Evolutionary conservation across 345 rosid genomes (phyloP), one percentile per base, ranked within the genome.

Genomic region (Physaria fendleri): DNA sequence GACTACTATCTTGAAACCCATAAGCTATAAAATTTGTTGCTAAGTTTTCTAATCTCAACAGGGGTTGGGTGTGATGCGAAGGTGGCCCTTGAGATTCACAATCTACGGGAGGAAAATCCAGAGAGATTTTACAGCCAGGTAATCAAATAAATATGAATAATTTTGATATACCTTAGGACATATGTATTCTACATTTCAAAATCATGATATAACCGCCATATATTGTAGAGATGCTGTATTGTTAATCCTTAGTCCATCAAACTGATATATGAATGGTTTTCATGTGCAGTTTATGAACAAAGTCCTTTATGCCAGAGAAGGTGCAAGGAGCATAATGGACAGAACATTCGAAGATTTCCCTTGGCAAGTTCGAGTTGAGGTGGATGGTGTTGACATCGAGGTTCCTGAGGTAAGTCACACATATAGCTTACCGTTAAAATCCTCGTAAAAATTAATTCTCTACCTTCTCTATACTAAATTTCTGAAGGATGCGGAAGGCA

Each of bases 51-150:
- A 22, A 48, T 56, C 32, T 70, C 43, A 22, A 44, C 75, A 87
- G 97, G 95, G 50, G 67, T 85, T 52, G 97, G 95, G 5, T 90
- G 90, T 75, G 97, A 90, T 76, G 97, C 97, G 4, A 87, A 85
- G 84, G 90, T 90, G 21, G 95, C 95, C 48, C 71, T 85, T 66
- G 95, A 90, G 59, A 87, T 87, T 65, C 95, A 87, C 77, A 80
- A 81, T 62, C 69, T 83, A 56, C 81, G 93, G 38, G 93, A 87
- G 75, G 93, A 85, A 74, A 85, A 87, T 69, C 95, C 88, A 13
- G 95, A 90, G 53, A 83, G 79, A 69, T 90, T 85, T 56, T 83
- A 83, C 63, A 87, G 78, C 66, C 95, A 87, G 90, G 90, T 85
- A 54, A 52, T 67, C 8, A 48, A 59, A 49, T 42, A 54, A 24